Conservation (phyloP, 2,329 filamentous ascomycete species). For the Aspergillus novofumigatus region DNA sequence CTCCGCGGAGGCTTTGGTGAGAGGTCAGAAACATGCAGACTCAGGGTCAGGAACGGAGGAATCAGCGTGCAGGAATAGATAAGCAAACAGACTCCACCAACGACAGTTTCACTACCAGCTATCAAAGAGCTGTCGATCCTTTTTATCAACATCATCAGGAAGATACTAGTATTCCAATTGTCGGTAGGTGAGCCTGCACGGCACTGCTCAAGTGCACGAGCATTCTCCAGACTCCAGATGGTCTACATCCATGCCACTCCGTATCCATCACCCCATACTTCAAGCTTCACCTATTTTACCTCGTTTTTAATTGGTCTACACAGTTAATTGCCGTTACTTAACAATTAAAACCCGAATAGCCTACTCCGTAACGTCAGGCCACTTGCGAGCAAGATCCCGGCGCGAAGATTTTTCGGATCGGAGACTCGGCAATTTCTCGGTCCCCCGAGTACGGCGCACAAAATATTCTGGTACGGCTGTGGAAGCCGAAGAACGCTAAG, state of each 20-base stretch:
- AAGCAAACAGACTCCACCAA: not conserved
- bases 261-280: not conserved
- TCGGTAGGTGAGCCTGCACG: not conserved
- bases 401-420: not conserved
- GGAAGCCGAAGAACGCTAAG: too few species aligned
- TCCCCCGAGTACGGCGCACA: not conserved
- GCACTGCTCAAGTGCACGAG: too few species aligned
- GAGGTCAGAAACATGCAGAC: not conserved
- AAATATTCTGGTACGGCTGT: too few species aligned
- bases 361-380: not conserved
- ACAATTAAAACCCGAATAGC: not conserved
- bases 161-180: not conserved
- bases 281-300: too few species aligned
- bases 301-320: not conserved
- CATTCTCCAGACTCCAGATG: not conserved
- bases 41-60: not conserved
- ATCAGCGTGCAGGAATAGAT: not conserved
- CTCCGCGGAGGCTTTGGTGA: not conserved
- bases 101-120: not conserved
- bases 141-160: not conserved
- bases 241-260: not conserved
- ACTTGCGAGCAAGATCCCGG: not conserved
- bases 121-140: not conserved
- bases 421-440: not conserved
- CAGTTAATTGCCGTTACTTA: not conserved